These are phyloP conservation scores for Fraxinus angustifolia DNA, from an alignment of 305 asterid species.

Conservation along the genomic window DNA sequence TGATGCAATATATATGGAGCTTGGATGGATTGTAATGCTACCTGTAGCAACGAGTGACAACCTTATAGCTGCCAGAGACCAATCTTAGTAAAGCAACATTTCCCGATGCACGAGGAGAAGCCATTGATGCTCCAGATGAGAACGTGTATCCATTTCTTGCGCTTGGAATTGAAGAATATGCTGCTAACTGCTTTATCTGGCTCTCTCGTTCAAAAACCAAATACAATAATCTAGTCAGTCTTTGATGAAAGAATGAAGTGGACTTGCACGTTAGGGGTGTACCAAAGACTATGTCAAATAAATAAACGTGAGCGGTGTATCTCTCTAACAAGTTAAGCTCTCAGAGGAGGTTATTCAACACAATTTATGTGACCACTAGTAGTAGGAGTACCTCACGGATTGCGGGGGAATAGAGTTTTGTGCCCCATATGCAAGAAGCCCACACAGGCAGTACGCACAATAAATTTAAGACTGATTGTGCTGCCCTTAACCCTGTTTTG, in stretches of 20 bases:
- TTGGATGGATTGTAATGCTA: neutral
- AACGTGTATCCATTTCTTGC: neutral
- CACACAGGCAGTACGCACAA: neutral
- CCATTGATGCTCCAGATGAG: conserved; percentile 24
- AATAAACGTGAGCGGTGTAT: no score
- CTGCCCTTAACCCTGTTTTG: neutral
- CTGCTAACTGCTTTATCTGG: conserved; percentile 33
- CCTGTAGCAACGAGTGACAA: conserved; percentile 56
- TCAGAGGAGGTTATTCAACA: neutral
- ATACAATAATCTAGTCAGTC: neutral
- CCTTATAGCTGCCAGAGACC: conserved; percentile 58
- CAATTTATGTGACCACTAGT: neutral
- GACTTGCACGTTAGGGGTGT: neutral
- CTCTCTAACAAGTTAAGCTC: neutral
- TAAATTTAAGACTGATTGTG: neutral
- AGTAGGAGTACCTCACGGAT: no score
- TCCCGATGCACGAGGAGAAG: conserved; percentile 15
- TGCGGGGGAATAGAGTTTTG: no score
- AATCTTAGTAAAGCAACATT: conserved; percentile 9
- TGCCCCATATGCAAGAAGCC: neutral
- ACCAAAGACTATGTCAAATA: neutral
- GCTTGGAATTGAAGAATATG: neutral
- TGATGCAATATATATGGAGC: neutral
- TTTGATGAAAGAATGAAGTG: neutral
- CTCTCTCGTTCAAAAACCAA: neutral